phyloP scores from a whole-genome alignment of 352 stramenopile species.

The Phytophthora europaea region DNA sequence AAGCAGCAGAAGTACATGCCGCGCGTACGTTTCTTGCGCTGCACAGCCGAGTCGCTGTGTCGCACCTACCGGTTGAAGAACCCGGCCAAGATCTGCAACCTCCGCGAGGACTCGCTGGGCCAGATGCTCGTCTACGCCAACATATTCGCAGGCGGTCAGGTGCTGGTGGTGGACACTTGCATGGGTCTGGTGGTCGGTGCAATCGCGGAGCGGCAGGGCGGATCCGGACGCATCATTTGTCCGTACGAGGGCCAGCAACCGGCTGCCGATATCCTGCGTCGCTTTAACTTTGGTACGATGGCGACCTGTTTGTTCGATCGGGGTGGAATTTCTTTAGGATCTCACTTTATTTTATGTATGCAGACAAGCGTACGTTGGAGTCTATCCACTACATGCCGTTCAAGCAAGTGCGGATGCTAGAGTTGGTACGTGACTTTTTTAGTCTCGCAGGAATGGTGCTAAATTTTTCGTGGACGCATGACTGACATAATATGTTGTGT shows the following conservation, averaged over 20 bases:
- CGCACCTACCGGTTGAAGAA: conserved; percentile 92
- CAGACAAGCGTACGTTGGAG: conserved; percentile 77
- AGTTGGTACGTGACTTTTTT: conserved; percentile 37
- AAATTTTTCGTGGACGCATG: neutral
- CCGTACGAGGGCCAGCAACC: conserved; percentile 82
- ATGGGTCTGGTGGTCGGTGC: conserved; percentile 93
- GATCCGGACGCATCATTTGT: conserved; percentile 76
- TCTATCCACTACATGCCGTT: conserved; percentile 85
- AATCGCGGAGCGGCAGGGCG: conserved; percentile 86
- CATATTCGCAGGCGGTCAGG: conserved; percentile 88
- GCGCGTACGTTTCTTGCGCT: conserved; percentile 84
- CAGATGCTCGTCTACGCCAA: conserved; percentile 96
- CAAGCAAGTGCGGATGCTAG: conserved; percentile 63
- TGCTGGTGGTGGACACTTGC: conserved; percentile 94
- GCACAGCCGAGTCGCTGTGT: conserved; percentile 92
- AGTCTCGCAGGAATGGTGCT: neutral
- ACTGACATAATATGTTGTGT: neutral
- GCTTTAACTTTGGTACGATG: conserved; percentile 85
- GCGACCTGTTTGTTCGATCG: neutral
- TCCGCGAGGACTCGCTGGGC: conserved; percentile 94
- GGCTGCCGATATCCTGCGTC: conserved; percentile 79
- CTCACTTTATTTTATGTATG: neutral
- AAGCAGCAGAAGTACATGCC: conserved; percentile 96
- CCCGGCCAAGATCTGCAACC: conserved; percentile 89
- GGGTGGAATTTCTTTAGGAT: conserved; percentile 1